phyloP scores from a whole-genome alignment of 495 filamentous ascomycete species.

The Friedmanniomyces simplex region DNA sequence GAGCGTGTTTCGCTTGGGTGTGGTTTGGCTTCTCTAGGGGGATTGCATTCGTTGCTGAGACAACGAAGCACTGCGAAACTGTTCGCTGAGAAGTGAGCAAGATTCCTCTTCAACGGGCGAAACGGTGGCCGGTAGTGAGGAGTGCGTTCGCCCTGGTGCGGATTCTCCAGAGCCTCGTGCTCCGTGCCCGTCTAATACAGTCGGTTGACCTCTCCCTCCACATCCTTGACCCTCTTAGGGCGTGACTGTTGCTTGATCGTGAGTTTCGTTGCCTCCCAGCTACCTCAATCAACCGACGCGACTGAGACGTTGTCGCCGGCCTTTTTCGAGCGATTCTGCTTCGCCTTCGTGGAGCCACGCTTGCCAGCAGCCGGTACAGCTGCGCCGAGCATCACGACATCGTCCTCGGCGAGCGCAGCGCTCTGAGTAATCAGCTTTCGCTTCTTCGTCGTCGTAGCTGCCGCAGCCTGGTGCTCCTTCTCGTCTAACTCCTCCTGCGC shows the following conservation, averaged over 20 bases:
- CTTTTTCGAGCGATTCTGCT: background rate
- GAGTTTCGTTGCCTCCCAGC: background rate
- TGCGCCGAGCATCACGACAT: background rate
- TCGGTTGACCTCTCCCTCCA: too few species aligned
- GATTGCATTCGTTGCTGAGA: background rate
- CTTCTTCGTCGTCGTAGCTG: conserved; percentile 5
- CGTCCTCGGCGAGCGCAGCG: background rate
- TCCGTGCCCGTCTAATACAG: too few species aligned
- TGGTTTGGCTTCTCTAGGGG: background rate
- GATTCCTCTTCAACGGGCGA: too few species aligned
- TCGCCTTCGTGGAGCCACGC: background rate
- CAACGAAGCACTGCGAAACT: background rate
- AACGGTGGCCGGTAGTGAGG: too few species aligned
- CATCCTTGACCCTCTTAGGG: too few species aligned
- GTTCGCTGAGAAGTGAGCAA: background rate
- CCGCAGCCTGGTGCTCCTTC: background rate
- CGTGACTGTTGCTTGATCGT: too few species aligned
- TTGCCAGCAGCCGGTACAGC: background rate
- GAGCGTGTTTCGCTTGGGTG: background rate
- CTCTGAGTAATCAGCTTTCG: conserved; percentile 13
- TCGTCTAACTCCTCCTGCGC: conserved; percentile 24
- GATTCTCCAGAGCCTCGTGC: too few species aligned
- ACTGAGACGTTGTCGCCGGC: background rate
- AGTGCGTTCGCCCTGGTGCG: too few species aligned
- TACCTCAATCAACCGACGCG: background rate